A percentile compares a stretch with the other conserved stretches of the same genome.
Evolutionary conservation across 2,329 filamentous ascomycete genomes (phyloP).

Genomic region (Albophoma yamanashiensis): DNA sequence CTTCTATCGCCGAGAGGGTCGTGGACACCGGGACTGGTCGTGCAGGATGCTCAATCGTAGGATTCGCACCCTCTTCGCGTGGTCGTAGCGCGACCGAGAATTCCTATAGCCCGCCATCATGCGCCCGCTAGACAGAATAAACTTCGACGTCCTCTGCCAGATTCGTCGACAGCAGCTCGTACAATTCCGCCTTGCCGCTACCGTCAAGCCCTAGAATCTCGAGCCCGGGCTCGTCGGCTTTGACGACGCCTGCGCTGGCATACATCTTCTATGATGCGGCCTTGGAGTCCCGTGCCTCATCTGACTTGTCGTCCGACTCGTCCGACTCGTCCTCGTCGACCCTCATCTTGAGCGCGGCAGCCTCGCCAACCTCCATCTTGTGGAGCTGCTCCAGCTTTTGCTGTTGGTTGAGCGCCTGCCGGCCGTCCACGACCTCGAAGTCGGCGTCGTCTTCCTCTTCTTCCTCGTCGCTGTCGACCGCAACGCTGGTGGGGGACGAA

Average conservation of each 20-base stretch:
- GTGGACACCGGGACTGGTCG: neutral
- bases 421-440: conserved; percentile 34
- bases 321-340: conserved; percentile 28
- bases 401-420: conserved; percentile 32
- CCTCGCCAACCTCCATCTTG: conserved; percentile 50
- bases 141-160: neutral
- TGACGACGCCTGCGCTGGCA: conserved; percentile 1
- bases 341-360: conserved; percentile 34
- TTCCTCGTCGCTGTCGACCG: conserved; percentile 28
- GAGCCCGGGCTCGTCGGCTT: neutral
- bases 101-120: neutral
- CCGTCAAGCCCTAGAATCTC: neutral
- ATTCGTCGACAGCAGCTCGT: neutral
- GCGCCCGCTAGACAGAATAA: neutral
- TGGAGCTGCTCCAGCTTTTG: conserved; percentile 42
- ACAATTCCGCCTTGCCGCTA: neutral
- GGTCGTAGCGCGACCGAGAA: neutral
- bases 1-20: neutral
- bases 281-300: conserved; percentile 11
- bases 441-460: conserved; percentile 28
- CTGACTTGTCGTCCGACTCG: conserved; percentile 19
- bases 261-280: conserved; percentile 20
- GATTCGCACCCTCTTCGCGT: neutral
- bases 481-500: conserved; percentile 20
- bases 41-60: neutral